Evolutionary conservation across 1,284 basidiomycete genomes (phyloP).

Genomic region (Golubevia sp.): DNA sequence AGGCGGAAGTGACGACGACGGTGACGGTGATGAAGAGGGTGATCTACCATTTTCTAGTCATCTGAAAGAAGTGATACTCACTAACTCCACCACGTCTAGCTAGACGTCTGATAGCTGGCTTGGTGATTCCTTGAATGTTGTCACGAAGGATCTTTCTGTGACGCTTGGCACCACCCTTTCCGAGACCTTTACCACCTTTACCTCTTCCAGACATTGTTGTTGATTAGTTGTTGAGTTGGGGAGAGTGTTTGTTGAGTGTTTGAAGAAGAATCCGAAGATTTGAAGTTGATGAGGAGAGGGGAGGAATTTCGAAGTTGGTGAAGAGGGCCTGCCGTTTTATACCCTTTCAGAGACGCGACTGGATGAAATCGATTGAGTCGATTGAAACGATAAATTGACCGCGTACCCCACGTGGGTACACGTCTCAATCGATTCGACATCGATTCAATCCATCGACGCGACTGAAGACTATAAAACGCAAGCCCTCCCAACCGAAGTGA

Average conservation of each 20-base stretch:
- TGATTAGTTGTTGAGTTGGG: slow-evolving; percentile 3
- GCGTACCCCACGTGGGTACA: slow-evolving; percentile 9
- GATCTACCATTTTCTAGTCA: background rate
- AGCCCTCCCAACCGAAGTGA: no score
- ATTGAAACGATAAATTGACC: slow-evolving; percentile 4
- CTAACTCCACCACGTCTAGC: slow-evolving; percentile 52
- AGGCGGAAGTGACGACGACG: no score
- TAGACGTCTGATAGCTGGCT: slow-evolving; percentile 48
- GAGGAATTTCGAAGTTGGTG: background rate
- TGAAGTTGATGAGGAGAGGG: slow-evolving; percentile 1
- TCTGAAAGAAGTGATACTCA: background rate
- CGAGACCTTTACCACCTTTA: slow-evolving; percentile 62
- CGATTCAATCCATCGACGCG: background rate
- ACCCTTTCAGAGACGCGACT: background rate
- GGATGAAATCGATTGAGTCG: no score
- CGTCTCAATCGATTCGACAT: slow-evolving; percentile 10
- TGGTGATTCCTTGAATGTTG: slow-evolving; percentile 61
- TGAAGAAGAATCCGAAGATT: background rate
- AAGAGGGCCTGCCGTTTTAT: background rate
- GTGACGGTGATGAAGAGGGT: no score
- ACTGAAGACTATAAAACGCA: background rate
- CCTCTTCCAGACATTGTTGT: slow-evolving; percentile 54
- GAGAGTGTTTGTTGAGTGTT: slow-evolving; percentile 9
- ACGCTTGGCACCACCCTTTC: slow-evolving; percentile 62
- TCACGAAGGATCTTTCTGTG: slow-evolving; percentile 61